Evolutionary conservation across 257 asterid species (phyloP).

Genomic region (Datura wrightii): DNA sequence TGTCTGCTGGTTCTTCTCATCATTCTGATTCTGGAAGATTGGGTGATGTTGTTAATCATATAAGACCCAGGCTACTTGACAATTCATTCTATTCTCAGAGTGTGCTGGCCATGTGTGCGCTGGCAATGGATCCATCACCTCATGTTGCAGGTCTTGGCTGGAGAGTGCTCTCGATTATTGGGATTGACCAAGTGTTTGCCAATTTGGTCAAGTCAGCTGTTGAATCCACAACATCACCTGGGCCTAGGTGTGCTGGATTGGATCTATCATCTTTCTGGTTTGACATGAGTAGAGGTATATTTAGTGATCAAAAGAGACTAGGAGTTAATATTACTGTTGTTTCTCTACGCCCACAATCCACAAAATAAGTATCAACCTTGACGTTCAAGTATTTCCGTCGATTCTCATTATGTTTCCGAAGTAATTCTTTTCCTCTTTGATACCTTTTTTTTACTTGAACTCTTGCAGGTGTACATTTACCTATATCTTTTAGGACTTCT

Average conservation of each 20-base stretch:
- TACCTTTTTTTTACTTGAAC: background rate
- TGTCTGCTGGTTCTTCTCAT: conserved; percentile 89
- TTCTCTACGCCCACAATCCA: conserved; percentile 4
- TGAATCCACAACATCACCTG: conserved; percentile 52
- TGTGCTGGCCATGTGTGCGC: conserved; percentile 80
- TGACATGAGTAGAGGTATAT: conserved; percentile 82
- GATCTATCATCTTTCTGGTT: conserved; percentile 95
- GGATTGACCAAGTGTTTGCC: conserved; percentile 90
- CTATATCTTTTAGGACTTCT: conserved; percentile 90
- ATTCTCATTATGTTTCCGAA: conserved; percentile 1
- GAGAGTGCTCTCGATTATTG: conserved; percentile 82
- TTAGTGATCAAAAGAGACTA: conserved; percentile 22
- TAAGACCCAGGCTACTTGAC: conserved; percentile 62
- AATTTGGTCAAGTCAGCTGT: conserved; percentile 65
- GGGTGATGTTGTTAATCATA: conserved; percentile 63
- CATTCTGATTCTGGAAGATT: conserved; percentile 86
- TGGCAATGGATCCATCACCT: conserved; percentile 97
- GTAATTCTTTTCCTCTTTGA: background rate
- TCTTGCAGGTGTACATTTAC: conserved; percentile 69
- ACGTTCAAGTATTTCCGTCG: background rate
- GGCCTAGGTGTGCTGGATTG: conserved; percentile 70
- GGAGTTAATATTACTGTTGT: conserved; percentile 1
- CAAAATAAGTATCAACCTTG: conserved; percentile 2
- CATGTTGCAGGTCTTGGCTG: conserved; percentile 88
- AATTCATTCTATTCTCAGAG: conserved; percentile 79